Evolutionary conservation across 2,329 filamentous ascomycete genomes (phyloP), one percentile per base, ranked within the genome.

Genomic region (Aspergillus aculeatus): DNA sequence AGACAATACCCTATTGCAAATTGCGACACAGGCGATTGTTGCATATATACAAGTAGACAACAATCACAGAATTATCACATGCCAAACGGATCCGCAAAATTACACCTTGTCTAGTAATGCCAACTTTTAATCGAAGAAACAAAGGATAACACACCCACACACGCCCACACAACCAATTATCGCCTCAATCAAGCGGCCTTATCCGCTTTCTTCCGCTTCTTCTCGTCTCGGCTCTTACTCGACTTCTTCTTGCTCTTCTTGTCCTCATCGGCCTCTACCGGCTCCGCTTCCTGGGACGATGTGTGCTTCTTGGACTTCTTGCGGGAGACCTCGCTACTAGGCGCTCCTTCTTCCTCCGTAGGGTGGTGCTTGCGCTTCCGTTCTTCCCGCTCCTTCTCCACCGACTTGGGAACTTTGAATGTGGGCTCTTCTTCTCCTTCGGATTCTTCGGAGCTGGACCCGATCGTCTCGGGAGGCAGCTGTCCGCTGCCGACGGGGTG

Each of bases 231-330:
- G 52, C 72, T 71, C 63, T 75, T 77, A 59, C 66, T 65, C 6
- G 66, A 68, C 54, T 72, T 74, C 55, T 73, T 74, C 50, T 68
- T 66, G 58, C 73, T 76, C 62, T 54, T 44, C 38, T 44, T 44
- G 16, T 71, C 61, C 12, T 62, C 57, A 9, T 56, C 69, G 11
- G 66, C 66, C 59, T 71, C 68, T 52, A 68, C 70, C 26, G 62
- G 64, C 29, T 54, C 60, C 16, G 64, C 63, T 24, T 63, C 66
- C 60, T 55, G 65, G 41, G 64, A 66, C 26, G 71, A 66, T 44
- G 38, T 44, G 49, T 72, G 70, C 63, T 77, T 77, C 66, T 77
- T 79, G 14, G 73, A 73, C 65, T 78, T 78, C 68, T 77, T 78
- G 35, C 72, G 69, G 14, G 74, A 72, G 29, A 65, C 51, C 19